Conservation (phyloP, 164 flowering plant genomes). For the Aristolochia contorta region DNA sequence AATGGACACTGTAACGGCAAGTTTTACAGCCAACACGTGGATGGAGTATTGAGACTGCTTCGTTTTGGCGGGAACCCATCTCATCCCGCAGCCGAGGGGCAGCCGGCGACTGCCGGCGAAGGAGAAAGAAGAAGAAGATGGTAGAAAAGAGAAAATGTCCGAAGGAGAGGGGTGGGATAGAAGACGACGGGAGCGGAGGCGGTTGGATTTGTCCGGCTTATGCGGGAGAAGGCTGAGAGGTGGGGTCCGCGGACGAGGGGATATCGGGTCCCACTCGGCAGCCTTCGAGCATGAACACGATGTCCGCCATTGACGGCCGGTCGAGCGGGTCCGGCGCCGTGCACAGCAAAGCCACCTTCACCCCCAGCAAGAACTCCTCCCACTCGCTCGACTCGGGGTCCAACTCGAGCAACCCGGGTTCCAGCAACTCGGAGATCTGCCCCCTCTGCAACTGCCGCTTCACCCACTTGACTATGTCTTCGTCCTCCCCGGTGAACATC, state of each 20-base stretch:
- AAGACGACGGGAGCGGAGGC: not conserved
- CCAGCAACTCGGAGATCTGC: slow-evolving; percentile 69
- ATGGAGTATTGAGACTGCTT: too few relatives aligned
- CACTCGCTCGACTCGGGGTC: slow-evolving; percentile 97
- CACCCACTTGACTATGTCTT: slow-evolving; percentile 97
- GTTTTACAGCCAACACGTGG: too few relatives aligned
- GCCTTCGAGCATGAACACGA: slow-evolving; percentile 97
- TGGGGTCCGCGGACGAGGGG: slow-evolving; percentile 73
- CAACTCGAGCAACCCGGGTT: slow-evolving; percentile 78
- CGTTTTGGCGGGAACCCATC: too few relatives aligned
- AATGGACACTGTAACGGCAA: too few relatives aligned
- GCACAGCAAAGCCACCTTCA: slow-evolving; percentile 85
- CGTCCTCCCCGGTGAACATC: slow-evolving; percentile 68
- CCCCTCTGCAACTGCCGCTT: slow-evolving; percentile 78
- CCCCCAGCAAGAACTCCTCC: slow-evolving; percentile 91
- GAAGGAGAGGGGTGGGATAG: not conserved
- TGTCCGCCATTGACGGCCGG: slow-evolving; percentile 78
- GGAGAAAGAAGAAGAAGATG: too few relatives aligned
- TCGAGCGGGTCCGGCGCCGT: slow-evolving; percentile 80
- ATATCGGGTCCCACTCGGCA: slow-evolving; percentile 83
- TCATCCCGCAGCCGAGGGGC: too few relatives aligned
- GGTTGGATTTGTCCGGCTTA: slow-evolving; percentile 9
- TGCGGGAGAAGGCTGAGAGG: slow-evolving; percentile 65
- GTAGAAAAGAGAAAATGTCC: too few relatives aligned
- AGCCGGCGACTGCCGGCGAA: too few relatives aligned